Base-by-base conservation (phyloP, 176 grass and related monocot species). In the Stipa capillata region DNA sequence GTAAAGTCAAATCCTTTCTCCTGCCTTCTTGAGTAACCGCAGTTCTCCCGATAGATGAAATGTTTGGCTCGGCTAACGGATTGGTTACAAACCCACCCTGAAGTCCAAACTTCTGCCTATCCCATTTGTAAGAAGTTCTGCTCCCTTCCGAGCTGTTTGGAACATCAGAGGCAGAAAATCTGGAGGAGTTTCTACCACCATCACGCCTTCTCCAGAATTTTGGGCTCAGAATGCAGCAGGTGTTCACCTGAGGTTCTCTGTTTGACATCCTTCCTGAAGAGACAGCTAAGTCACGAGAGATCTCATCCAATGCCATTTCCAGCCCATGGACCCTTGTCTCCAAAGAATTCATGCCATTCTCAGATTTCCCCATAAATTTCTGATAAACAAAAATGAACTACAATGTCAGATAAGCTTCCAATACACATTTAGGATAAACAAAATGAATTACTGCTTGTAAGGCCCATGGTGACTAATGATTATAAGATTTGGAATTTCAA, bases 361-460 rank as follows among this genome's bases (percentile, higher is more conserved):
- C 90, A 8, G 97, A 99, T 52, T 83, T 93, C 43, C 97, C 97
- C 77, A 99, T 99, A 79, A 99, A 99, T 77, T 87, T 95, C 97
- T 99, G 85, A 52, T 83, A 66, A 33, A 59, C 37, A 76, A 87
- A n/a, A 61, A 79, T 23, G 23, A 60, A 51, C 1, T 20, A 78
- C 1, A 72, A 47, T 68, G 33, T 90, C 80, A 85, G 66, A 76
- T 52, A 70, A 67, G 36, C 29, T 70, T 48, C 82, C 44, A 87
- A 39, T 9, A 72, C 44, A 57, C 1, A 65, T 83, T 55, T 35
- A 53, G 31, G 36, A 14, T 72, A 27, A 62, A 15, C 34, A 55
- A 12, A 8, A 9, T 45, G 29, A 58, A 53, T 51, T 35, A 63
- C 17, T 52, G 61, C 12, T 67, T 55, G 24, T 39, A 72, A 79